Conservation (phyloP, 2,329 filamentous ascomycete genomes). For the Fusarium nanum region DNA sequence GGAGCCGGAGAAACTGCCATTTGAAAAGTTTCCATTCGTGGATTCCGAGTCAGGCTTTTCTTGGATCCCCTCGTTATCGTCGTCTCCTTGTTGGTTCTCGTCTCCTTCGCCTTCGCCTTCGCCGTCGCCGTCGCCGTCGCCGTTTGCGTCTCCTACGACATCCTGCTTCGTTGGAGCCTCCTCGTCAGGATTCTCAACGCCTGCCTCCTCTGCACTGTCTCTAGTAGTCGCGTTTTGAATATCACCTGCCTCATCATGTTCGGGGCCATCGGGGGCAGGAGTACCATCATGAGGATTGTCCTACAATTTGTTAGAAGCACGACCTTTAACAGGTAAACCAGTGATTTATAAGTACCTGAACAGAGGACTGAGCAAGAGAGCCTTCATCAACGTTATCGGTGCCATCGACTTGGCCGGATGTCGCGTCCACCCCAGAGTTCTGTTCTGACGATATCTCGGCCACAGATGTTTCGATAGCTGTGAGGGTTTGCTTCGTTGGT, state of each 20-base stretch:
- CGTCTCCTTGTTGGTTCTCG: slow-evolving; percentile 39
- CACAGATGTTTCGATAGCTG: slow-evolving; percentile 40
- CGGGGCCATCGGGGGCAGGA: slow-evolving; percentile 4
- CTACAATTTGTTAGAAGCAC: slow-evolving; percentile 12
- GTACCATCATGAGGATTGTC: slow-evolving; percentile 3
- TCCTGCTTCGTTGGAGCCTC: slow-evolving; percentile 33
- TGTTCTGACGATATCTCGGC: slow-evolving; percentile 38
- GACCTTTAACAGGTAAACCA: not conserved
- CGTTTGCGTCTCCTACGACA: slow-evolving; percentile 40
- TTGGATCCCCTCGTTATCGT: slow-evolving; percentile 48
- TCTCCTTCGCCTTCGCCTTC: slow-evolving; percentile 28
- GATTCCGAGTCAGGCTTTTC: slow-evolving; percentile 52
- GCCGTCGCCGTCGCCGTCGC: too few species aligned
- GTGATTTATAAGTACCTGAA: slow-evolving; percentile 32
- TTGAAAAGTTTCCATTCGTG: slow-evolving; percentile 62
- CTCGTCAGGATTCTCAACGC: slow-evolving; percentile 36
- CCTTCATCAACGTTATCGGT: slow-evolving; percentile 13
- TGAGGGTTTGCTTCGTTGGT: slow-evolving; percentile 50
- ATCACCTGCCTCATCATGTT: slow-evolving; percentile 29
- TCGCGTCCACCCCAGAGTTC: slow-evolving; percentile 8
- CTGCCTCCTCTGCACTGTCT: slow-evolving; percentile 29
- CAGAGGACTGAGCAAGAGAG: slow-evolving; percentile 13
- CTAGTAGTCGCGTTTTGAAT: slow-evolving; percentile 22
- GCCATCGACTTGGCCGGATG: slow-evolving; percentile 13
- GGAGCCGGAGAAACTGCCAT: slow-evolving; percentile 70